These are phyloP conservation scores for Mucor circinelloides DNA, from an alignment of 371 early-diverging fungal genomes.

Conservation along the genomic window DNA sequence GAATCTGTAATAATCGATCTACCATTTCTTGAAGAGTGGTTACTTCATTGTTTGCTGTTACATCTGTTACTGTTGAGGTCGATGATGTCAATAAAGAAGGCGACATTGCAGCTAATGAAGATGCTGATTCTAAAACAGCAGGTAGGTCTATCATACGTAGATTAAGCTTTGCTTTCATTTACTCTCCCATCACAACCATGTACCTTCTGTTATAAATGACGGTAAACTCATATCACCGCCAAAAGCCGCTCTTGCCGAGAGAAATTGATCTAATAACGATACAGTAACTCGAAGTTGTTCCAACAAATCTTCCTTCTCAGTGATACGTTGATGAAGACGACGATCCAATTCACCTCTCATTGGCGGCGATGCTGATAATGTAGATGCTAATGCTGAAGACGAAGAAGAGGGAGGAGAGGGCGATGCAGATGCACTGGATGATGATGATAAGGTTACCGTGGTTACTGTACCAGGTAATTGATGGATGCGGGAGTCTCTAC, in stretches of 20 bases:
- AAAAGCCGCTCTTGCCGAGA: slow-evolving; percentile 32
- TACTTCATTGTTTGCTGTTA: slow-evolving; percentile 2
- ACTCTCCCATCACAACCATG: neutral
- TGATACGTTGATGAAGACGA: slow-evolving; percentile 30
- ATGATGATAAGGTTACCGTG: neutral
- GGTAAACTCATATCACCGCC: slow-evolving; percentile 27
- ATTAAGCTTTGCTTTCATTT: neutral
- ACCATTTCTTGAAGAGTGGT: slow-evolving; percentile 23
- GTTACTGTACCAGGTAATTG: neutral
- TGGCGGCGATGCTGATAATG: slow-evolving; percentile 8
- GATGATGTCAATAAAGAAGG: slow-evolving; percentile 10
- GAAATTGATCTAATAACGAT: slow-evolving; percentile 37
- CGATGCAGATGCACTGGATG: neutral
- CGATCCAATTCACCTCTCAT: slow-evolving; percentile 29
- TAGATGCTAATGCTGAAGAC: neutral
- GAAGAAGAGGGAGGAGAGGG: neutral
- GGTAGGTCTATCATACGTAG: slow-evolving; percentile 26
- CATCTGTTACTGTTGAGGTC: slow-evolving; percentile 2
- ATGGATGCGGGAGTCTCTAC: slow-evolving; percentile 6
- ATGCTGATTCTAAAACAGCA: slow-evolving; percentile 27
- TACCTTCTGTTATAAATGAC: slow-evolving; percentile 39
- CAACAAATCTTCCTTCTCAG: slow-evolving; percentile 37
- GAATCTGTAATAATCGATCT: slow-evolving; percentile 32
- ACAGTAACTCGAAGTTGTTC: slow-evolving; percentile 40
- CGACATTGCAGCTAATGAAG: slow-evolving; percentile 18